Evolutionary conservation across 306 rosid genomes (phyloP), one percentile per base, ranked within the genome.

Genomic region (Mucuna pruriens): DNA sequence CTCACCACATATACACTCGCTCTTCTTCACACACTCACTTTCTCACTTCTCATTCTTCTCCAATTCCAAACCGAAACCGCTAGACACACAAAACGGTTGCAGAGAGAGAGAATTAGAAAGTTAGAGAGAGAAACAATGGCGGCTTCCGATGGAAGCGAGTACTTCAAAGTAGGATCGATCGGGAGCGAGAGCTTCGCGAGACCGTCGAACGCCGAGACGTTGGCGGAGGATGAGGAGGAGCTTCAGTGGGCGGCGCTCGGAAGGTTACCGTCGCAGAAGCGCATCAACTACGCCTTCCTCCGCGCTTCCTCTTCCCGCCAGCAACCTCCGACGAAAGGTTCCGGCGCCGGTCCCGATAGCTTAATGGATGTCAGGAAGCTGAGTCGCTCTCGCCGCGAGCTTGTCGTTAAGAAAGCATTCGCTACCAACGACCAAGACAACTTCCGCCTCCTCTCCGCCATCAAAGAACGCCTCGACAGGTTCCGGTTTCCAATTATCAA

Each of bases 91-190:
- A 22, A 6, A 48, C 64, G 0, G 49, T 58, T 45, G 45, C 8
- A 38, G 68, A 52, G 70, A 36, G 54, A 73, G 25, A 55, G 46
- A 75, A 44, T 23, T 52, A 75, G 61, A 29, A 34, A 61, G 54
- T n/a, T 26, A 75, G 61, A 29, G 45, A 61, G 54, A 25, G 39
- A 36, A 60, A 8, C 4, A 20, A 94, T 94, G 98, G 97, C 98
- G 51, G 94, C 97, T 19, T 88, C 95, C 2, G 88, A 90, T 17
- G 98, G 98, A 17, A 94, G 94, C 85, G 97, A 94, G 86, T 94
- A 61, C 65, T 89, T 88, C 48, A 95, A 88, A 33, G 54, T 85
- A 2, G 90, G 45, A 0, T 74, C 82, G 0, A 0, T 33, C 8
- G 61, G 72, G 0, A 51, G 12, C 67, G 89, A 89, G 45, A 40